Base-by-base conservation (phyloP, 2,329 filamentous ascomycete genomes). In the Cercospora zeina region DNA sequence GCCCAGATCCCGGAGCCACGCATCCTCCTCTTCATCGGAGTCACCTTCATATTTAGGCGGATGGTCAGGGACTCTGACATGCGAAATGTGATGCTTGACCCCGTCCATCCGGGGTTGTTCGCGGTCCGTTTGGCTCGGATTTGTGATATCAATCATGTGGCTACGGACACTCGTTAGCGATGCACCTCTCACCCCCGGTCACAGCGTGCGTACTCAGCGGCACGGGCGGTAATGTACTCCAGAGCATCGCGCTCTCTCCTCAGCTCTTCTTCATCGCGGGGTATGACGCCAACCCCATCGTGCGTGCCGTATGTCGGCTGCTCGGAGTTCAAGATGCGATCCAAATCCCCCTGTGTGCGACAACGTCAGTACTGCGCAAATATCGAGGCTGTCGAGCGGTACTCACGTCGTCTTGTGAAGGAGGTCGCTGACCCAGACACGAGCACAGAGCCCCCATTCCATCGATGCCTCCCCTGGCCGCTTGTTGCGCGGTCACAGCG, bases 121-220 rank as follows among this genome's bases (percentile, higher is more conserved):
- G 55, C 77, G 72, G 36, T 70, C 68, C 30, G 77, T 72, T 45
- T 75, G 71, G 67, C 77, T 73, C 54, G 74, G 73, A 56, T 81
- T 78, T 56, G 77, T 75, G 65, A 81, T 78, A 69, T 81, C 78
- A 68, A 82, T 81, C 72, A 82, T 73, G 66, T 81, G 79, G 70
- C 80, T 82, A 64, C 24, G 21, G 9, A 27, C 6, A 14, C 56
- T 21, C 33, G 24, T 60, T 37, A 60, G 58, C n/a, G 33, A 10
- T 30, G 30, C 4, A 21, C 9, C 24, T 30, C 21, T 27, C 24
- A n/a, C 11, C 33, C 24, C 9, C 11, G 33, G 16, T 9, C 24
- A 39, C 24, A 39, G 11, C 54, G 27, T 47, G 72, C 77, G 61
- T 69, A 81, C 80, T 81, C 79, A 24, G 78, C 77, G 11, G 80